These are phyloP conservation scores for Thecaphora thlaspeos DNA, from an alignment of 1,284 basidiomycete genomes.

Conservation along the genomic window DNA sequence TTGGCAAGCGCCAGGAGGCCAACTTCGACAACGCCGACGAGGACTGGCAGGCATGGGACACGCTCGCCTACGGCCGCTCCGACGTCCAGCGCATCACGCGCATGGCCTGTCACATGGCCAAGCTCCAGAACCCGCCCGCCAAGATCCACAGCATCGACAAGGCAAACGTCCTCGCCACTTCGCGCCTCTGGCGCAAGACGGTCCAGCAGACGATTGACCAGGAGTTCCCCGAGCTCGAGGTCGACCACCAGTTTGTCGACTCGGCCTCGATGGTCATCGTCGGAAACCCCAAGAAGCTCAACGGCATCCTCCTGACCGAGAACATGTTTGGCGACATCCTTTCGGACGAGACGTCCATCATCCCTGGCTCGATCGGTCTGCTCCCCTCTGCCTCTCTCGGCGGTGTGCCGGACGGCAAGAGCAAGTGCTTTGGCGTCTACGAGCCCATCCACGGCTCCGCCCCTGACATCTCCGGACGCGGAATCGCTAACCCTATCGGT, in stretches of 20 bases:
- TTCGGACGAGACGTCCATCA: slow-evolving; percentile 93
- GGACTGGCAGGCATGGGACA: slow-evolving; percentile 54
- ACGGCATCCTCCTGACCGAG: slow-evolving; percentile 69
- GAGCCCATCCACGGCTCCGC: slow-evolving; percentile 79
- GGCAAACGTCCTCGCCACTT: slow-evolving; percentile 95
- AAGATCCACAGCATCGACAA: slow-evolving; percentile 94
- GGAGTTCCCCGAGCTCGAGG: slow-evolving; percentile 43
- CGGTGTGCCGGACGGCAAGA: slow-evolving; percentile 76
- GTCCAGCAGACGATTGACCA: slow-evolving; percentile 52
- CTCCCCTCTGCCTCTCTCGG: slow-evolving; percentile 93
- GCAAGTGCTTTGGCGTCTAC: slow-evolving; percentile 76
- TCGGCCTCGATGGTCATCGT: slow-evolving; percentile 96
- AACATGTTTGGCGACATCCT: slow-evolving; percentile 66
- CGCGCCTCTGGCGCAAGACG: slow-evolving; percentile 83
- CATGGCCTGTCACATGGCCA: slow-evolving; percentile 89
- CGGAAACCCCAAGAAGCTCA: slow-evolving; percentile 85
- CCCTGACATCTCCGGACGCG: slow-evolving; percentile 91
- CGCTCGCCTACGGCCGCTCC: slow-evolving; percentile 83
- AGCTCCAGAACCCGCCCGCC: slow-evolving; percentile 76
- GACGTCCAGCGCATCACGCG: slow-evolving; percentile 94
- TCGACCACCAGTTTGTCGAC: slow-evolving; percentile 78
- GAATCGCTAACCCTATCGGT: slow-evolving; percentile 94
- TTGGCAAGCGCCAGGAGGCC: slow-evolving; percentile 79
- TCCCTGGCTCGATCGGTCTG: slow-evolving; percentile 93
- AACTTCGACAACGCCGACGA: slow-evolving; percentile 59